These are phyloP conservation scores for Eutrema salsugineum DNA, from an alignment of 441 rosid species.

Conservation along the genomic window DNA sequence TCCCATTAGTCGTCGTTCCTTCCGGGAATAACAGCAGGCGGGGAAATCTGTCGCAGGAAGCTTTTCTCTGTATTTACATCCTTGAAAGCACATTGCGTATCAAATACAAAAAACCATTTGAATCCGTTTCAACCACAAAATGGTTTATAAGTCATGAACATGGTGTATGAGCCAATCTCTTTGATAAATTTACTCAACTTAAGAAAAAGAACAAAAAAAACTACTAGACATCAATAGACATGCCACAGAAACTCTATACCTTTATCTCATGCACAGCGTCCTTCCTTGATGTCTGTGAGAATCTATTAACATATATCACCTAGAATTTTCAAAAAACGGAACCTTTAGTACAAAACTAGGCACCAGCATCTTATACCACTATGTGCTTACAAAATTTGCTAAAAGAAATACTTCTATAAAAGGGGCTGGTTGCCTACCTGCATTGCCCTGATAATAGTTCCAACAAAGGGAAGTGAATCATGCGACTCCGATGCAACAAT, in stretches of 20 bases:
- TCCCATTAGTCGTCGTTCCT: conserved; percentile 97
- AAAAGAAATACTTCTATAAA: neutral
- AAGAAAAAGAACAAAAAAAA: too few species aligned
- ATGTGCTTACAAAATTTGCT: neutral
- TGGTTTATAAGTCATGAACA: neutral
- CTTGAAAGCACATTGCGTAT: conserved; percentile 95
- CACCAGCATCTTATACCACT: neutral
- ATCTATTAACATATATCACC: conserved; percentile 98
- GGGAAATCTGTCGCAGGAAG: conserved; percentile 73
- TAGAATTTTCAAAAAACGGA: conserved; percentile 29
- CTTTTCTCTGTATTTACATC: conserved; percentile 98
- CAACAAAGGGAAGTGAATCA: conserved; percentile 89
- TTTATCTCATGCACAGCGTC: conserved; percentile 85
- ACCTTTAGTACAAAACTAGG: neutral
- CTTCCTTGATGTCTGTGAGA: conserved; percentile 84
- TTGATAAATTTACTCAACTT: neutral
- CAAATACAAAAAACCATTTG: conserved; percentile 61
- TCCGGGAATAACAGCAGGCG: conserved; percentile 91
- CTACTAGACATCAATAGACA: conserved; percentile 1
- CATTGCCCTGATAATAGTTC: conserved; percentile 98
- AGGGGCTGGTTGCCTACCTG: conserved; percentile 46
- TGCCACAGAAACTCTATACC: conserved; percentile 62
- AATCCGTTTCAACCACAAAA: conserved; percentile 30
- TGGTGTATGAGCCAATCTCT: neutral
- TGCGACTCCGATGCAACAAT: conserved; percentile 95